These are phyloP conservation scores for Kurtzmaniella quercitrusa DNA, from an alignment of 1,139 yeast species.

Conservation along the genomic window DNA sequence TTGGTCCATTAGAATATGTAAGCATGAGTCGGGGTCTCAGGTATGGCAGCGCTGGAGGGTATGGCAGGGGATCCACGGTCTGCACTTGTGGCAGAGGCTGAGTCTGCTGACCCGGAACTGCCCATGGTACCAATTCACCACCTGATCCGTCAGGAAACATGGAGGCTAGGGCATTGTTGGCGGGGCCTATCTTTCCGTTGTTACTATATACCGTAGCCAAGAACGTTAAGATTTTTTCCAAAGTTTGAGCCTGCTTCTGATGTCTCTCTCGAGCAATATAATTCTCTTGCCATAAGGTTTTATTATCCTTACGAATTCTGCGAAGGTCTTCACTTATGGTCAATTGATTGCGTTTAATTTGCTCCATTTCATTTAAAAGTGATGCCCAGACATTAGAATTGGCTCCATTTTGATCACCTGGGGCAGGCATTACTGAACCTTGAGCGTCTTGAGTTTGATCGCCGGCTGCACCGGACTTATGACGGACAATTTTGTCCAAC, in stretches of 20 bases:
- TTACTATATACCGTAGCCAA: conserved; percentile 82
- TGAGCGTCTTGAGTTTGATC: conserved; percentile 14
- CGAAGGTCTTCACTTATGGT: conserved; percentile 80
- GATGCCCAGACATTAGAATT: conserved; percentile 19
- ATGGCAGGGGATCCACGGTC: conserved; percentile 8
- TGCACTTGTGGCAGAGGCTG: conserved; percentile 3
- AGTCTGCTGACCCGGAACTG: conserved; percentile 4
- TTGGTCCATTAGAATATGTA: conserved; percentile 35
- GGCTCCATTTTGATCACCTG: conserved; percentile 31
- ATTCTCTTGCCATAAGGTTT: conserved; percentile 87
- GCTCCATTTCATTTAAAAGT: conserved; percentile 69
- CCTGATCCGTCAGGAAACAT: not conserved
- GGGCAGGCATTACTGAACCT: conserved; percentile 1
- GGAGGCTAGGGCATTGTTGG: conserved; percentile 1
- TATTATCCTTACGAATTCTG: conserved; percentile 82
- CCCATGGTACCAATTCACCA: conserved; percentile 1
- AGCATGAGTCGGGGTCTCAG: conserved; percentile 41
- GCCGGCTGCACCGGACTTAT: conserved; percentile 34
- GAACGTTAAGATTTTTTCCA: conserved; percentile 83
- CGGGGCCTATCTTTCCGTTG: conserved; percentile 35
- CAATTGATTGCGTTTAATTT: conserved; percentile 70
- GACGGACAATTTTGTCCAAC: conserved; percentile 63
- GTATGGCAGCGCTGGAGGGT: conserved; percentile 19
- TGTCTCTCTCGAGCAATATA: conserved; percentile 79
- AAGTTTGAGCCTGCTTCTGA: conserved; percentile 78